Evolutionary conservation across 2,329 filamentous ascomycete species (phyloP).

Genomic region (Cladorrhinum sp.): DNA sequence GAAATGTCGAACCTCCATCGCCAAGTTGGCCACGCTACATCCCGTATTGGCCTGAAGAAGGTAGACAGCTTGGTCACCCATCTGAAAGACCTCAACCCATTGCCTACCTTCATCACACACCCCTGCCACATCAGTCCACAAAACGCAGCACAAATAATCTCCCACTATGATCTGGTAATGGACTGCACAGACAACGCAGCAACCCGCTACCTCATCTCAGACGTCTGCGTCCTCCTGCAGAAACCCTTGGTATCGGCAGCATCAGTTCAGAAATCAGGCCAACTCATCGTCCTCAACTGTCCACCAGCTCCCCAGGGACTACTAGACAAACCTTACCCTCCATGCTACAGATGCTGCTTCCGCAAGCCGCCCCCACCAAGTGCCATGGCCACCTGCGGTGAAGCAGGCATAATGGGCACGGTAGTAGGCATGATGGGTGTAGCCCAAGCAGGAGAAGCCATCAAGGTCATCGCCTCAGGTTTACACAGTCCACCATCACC

Average conservation of each 20-base stretch:
- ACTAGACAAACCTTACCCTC: constrained; percentile 55
- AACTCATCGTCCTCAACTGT: constrained; percentile 83
- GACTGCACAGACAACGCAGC: constrained; percentile 95
- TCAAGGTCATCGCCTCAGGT: constrained; percentile 67
- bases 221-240: constrained; percentile 74
- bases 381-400: constrained; percentile 80
- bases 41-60: constrained; percentile 71
- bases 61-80: constrained; percentile 71
- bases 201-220: constrained; percentile 88
- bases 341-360: constrained; percentile 93
- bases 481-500: constrained; percentile 23
- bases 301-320: constrained; percentile 63
- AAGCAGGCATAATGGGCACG: constrained; percentile 88
- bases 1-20: constrained; percentile 90
- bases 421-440: constrained; percentile 94
- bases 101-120: constrained; percentile 62
- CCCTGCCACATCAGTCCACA: constrained; percentile 62
- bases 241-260: constrained; percentile 87
- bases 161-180: constrained; percentile 75
- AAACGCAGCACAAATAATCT: constrained; percentile 65
- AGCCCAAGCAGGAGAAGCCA: constrained; percentile 82
- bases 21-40: constrained; percentile 76
- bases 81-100: constrained; percentile 64
- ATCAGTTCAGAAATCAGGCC: constrained; percentile 82
- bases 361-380: constrained; percentile 81